Evolutionary conservation across 257 asterid species (phyloP), one percentile per base, ranked within the genome.

Genomic region (Solanum bulbocastanum): DNA sequence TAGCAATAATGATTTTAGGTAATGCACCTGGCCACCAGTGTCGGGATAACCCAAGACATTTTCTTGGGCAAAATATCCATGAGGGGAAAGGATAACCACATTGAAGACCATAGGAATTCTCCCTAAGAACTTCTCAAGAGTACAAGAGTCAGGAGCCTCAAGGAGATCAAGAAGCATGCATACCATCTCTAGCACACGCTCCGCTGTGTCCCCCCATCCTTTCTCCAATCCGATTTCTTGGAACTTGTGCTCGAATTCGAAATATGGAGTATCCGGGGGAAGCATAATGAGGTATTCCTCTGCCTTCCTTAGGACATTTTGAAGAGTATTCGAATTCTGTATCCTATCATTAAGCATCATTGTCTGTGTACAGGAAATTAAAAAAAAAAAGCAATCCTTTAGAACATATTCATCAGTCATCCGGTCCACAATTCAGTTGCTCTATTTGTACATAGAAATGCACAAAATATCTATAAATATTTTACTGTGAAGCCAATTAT

Each of bases 51-150:
- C 99, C 89, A 97, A 90, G 30, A 97, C 99, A 79, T 97, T 97
- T 88, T 97, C 99, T 87, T 97, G 99, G 40, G 99, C 99, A 88
- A 97, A 97, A 94, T 97, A 97, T 49, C 99, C 99, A 40, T 97
- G 99, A 3, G 99, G 99, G 2, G 99, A 95, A 72, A 97, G 99
- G 73, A 97, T 97, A 33, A 97, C 98, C 16, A 97, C 98, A 23
- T 97, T 97, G 95, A 97, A 96, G 25, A 97, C 98, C 99, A 94
- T 96, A 0, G 99, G 99, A 42, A 97, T 93, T 83, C 94, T 94
- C 3, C 98, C 97, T 0, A 97, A 94, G 92, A 97, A 97, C 52
- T 90, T 96, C 96, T 97, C 94, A 1, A 97, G 98, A 3, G 99
- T 96, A 91, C 97, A 91, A 0, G 99, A 95, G 86, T 95, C 98